phyloP scores from a whole-genome alignment of 495 filamentous ascomycete species.

The Pseudotulostoma volvatum region DNA sequence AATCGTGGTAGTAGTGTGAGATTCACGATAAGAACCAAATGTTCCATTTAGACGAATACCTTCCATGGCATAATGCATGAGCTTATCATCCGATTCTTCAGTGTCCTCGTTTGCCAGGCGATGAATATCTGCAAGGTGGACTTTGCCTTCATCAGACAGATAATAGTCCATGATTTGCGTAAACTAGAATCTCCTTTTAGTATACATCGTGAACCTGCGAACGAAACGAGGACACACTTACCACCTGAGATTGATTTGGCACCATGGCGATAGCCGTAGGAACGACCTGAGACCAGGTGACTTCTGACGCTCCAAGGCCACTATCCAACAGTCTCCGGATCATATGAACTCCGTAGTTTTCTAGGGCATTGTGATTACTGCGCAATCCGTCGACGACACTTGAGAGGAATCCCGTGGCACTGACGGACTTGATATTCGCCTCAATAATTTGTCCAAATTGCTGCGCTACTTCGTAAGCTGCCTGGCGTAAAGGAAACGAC shows the following conservation, averaged over 20 bases:
- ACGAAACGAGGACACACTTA: conserved; percentile 8
- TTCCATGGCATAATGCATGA: conserved; percentile 35
- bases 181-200: conserved; percentile 22
- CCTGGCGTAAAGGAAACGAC: conserved; percentile 41
- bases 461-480: conserved; percentile 41
- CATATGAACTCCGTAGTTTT: conserved; percentile 51
- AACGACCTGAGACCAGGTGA: conserved; percentile 58
- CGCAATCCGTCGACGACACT: conserved; percentile 39
- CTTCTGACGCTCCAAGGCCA: conserved; percentile 46
- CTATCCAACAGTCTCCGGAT: conserved; percentile 52
- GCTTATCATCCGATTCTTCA: conserved; percentile 30
- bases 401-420: conserved; percentile 36
- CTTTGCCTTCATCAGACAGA: conserved; percentile 36
- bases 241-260: conserved; percentile 53
- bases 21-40: conserved; percentile 39
- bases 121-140: conserved; percentile 42
- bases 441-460: conserved; percentile 48
- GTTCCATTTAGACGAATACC: conserved; percentile 45
- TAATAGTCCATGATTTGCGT: conserved; percentile 71
- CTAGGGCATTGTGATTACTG: conserved; percentile 37
- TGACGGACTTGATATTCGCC: conserved; percentile 48
- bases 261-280: conserved; percentile 44
- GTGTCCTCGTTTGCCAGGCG: conserved; percentile 32
- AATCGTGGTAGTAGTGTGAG: conserved; percentile 26
- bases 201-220: neutral